Evolutionary conservation across 139 green algal genomes (phyloP).

Genomic region (Pleodorina starrii): DNA sequence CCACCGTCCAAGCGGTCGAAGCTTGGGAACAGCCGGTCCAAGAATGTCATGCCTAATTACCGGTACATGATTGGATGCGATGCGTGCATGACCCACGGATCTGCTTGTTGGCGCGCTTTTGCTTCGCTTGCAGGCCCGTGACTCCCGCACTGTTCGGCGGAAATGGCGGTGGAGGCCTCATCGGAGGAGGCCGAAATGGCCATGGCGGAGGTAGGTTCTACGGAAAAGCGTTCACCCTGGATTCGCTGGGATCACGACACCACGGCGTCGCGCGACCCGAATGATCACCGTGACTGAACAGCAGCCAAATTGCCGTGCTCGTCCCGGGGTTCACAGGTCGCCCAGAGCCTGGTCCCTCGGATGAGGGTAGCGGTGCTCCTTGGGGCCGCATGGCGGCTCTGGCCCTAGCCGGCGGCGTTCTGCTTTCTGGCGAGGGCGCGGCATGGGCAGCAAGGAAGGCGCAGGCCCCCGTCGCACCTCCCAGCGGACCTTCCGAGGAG

Average conservation of each 20-base stretch:
- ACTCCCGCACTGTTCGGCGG: background rate
- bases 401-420: background rate
- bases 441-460: conserved; percentile 33
- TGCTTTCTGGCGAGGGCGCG: conserved; percentile 8
- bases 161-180: background rate
- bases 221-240: no score
- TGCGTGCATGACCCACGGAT: no score
- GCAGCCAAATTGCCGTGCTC: no score
- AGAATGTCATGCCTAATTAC: no score
- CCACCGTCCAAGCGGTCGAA: no score
- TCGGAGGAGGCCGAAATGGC: background rate
- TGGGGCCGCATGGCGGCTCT: conserved; percentile 28
- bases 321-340: conserved; percentile 1
- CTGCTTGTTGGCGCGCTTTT: no score
- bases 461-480: background rate
- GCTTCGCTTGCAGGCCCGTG: background rate
- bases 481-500: background rate
- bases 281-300: no score
- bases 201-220: background rate
- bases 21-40: no score
- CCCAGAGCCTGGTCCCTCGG: background rate
- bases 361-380: background rate
- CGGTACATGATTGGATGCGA: no score
- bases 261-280: no score
- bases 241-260: no score